Conservation (phyloP, 129 eudicot species). For the Escallonia herrerae region DNA sequence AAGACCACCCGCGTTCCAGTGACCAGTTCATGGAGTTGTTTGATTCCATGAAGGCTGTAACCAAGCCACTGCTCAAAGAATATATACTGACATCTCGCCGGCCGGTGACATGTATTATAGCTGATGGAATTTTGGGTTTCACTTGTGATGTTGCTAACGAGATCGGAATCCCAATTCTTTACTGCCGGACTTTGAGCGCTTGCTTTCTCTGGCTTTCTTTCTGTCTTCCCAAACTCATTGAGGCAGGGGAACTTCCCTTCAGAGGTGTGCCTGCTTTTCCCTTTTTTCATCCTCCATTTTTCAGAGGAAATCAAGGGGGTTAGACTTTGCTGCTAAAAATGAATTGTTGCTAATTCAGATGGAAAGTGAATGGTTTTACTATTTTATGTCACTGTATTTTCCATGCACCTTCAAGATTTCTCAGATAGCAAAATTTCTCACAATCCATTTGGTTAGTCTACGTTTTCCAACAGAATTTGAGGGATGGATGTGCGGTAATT, state of each 20-base stretch:
- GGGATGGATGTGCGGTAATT: too few relatives aligned
- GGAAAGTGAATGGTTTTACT: too few relatives aligned
- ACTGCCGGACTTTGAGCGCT: slow-evolving; percentile 51
- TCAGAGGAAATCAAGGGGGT: not conserved
- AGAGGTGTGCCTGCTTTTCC: slow-evolving; percentile 15
- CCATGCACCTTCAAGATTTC: too few relatives aligned
- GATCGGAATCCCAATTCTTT: slow-evolving; percentile 42
- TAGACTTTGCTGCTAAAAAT: too few relatives aligned
- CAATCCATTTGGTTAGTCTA: too few relatives aligned
- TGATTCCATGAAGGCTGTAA: too few relatives aligned
- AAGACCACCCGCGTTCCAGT: slow-evolving; percentile 14
- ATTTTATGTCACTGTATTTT: too few relatives aligned
- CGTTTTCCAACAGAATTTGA: too few relatives aligned
- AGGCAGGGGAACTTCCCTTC: slow-evolving; percentile 61
- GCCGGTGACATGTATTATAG: slow-evolving; percentile 39
- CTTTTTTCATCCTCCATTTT: not conserved
- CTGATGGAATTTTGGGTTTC: slow-evolving; percentile 49
- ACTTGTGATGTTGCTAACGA: slow-evolving; percentile 40
- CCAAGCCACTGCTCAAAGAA: too few relatives aligned
- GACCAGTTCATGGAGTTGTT: slow-evolving; percentile 12
- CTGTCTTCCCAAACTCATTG: slow-evolving; percentile 44
- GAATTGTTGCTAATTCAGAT: too few relatives aligned
- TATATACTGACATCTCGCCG: not conserved
- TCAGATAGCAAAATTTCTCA: too few relatives aligned
- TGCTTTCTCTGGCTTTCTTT: slow-evolving; percentile 53